Evolutionary conservation across 768 basidiomycete species (phyloP).

Genomic region (Termitomyces sp.): DNA sequence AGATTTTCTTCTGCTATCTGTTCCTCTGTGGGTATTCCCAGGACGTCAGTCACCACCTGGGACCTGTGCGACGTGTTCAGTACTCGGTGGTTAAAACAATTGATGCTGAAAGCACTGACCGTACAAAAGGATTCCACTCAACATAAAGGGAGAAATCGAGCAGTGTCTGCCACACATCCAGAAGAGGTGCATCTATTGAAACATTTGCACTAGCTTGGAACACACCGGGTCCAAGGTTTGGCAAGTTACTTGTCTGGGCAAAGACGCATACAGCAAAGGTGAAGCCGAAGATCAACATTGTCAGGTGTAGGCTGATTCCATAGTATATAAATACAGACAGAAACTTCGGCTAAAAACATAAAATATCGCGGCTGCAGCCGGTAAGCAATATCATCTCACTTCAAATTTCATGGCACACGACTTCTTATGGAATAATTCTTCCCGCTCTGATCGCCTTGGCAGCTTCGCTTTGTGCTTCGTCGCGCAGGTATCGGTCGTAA

Average conservation of each 20-base stretch:
- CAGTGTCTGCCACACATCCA: constrained; percentile 42
- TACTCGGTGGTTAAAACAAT: not conserved
- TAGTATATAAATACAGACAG: no score
- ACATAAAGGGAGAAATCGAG: constrained; percentile 45
- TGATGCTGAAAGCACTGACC: constrained; percentile 10
- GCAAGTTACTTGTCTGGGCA: constrained; percentile 17
- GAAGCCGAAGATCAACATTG: not conserved
- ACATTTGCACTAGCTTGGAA: constrained; percentile 29
- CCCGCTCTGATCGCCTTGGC: constrained; percentile 47
- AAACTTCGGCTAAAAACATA: no score
- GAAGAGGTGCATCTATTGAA: constrained; percentile 43
- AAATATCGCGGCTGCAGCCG: no score
- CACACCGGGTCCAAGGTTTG: constrained; percentile 24
- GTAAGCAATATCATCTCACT: no score
- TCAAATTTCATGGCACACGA: no score
- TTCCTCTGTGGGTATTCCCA: constrained; percentile 17
- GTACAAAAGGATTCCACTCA: constrained; percentile 40
- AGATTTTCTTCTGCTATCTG: constrained; percentile 18
- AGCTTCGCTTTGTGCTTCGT: constrained; percentile 50
- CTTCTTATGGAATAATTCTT: constrained; percentile 29
- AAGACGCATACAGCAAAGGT: not conserved
- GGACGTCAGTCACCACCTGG: constrained; percentile 19
- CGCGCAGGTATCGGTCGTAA: constrained; percentile 48
- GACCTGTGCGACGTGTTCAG: constrained; percentile 11
- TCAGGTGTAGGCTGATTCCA: not conserved